Evolutionary conservation across 495 filamentous ascomycete genomes (phyloP).

Genomic region (Aspergillus steynii): DNA sequence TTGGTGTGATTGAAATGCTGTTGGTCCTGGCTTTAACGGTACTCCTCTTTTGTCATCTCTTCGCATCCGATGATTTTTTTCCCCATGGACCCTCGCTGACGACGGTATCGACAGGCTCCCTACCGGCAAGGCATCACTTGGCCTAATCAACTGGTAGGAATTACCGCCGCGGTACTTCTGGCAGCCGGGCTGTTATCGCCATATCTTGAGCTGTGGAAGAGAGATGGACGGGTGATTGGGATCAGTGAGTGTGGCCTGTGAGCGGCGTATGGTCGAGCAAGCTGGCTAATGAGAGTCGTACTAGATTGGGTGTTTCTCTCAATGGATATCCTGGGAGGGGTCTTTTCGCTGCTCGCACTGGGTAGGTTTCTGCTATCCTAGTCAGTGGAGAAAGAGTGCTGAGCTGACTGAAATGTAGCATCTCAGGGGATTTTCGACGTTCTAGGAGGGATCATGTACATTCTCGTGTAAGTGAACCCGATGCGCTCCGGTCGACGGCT

Average conservation of each 20-base stretch:
- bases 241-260: conserved; percentile 52
- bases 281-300: background rate
- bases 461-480: conserved; percentile 55
- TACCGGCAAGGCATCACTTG: conserved; percentile 55
- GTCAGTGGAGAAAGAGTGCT: background rate
- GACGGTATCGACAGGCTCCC: conserved; percentile 35
- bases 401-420: conserved; percentile 36
- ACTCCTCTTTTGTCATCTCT: background rate
- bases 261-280: background rate
- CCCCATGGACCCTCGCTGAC: background rate
- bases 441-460: conserved; percentile 68
- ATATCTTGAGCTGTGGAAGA: conserved; percentile 72
- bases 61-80: background rate
- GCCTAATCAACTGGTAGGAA: conserved; percentile 61
- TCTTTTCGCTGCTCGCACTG: conserved; percentile 74
- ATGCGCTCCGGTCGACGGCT: background rate
- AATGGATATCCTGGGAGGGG: conserved; percentile 70
- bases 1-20: conserved; percentile 59
- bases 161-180: conserved; percentile 60
- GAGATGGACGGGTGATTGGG: conserved; percentile 67
- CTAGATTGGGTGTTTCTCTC: conserved; percentile 63
- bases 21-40: conserved; percentile 65
- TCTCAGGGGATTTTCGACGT: conserved; percentile 71
- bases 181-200: conserved; percentile 65
- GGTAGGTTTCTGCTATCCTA: conserved; percentile 37